Base-by-base conservation (phyloP, 768 basidiomycete genomes). In the Boletus subparvulus region DNA sequence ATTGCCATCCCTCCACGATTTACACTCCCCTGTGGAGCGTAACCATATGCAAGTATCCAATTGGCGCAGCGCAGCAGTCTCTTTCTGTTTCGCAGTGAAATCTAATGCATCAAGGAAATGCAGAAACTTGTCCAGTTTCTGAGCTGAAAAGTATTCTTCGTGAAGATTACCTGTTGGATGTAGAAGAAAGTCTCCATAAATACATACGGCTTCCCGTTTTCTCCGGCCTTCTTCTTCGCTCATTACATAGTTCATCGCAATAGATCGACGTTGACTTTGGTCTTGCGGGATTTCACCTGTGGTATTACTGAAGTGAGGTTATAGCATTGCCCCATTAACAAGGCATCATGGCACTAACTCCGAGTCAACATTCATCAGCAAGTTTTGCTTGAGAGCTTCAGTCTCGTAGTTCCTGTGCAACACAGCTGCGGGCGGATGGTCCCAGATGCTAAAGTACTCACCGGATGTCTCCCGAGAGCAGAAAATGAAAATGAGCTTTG, bases 41-140 rank as follows among this genome's bases (percentile, higher is more conserved):
- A 64, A 39, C 62, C 62, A 60, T 6, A 10, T 26, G 44, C 62
- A 64, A 10, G 55, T 63, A 14, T 19, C 42, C 4, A 52, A 19
- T 36, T 63, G 47, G 9, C 61, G 61, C 1, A 48, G 19, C 0
- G 39, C 33, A 2, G 30, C 41, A 0, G 60, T 49, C 2, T 28
- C 3, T 40, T 33, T 32, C 28, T 59, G 61, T 17, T 46, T 55
- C 16, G 8, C 12, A 3, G 10, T 12, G 41, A 12, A 42, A 42
- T 42, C 19, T 12, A 42, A 21, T 42, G 13, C 12, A 14, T n/a
- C 12, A 14, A 46, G 42, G 26, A 58, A n/a, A 28, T 21, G n/a
- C 19, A 47, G 14, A 12, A 42, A 4, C 19, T 21, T 42, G 11
- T 42, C 13, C 19, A 21, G 17, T 39, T 39, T 39, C 39, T 39